Evolutionary conservation across 306 rosid genomes (phyloP).

Genomic region (Prunus armeniaca): DNA sequence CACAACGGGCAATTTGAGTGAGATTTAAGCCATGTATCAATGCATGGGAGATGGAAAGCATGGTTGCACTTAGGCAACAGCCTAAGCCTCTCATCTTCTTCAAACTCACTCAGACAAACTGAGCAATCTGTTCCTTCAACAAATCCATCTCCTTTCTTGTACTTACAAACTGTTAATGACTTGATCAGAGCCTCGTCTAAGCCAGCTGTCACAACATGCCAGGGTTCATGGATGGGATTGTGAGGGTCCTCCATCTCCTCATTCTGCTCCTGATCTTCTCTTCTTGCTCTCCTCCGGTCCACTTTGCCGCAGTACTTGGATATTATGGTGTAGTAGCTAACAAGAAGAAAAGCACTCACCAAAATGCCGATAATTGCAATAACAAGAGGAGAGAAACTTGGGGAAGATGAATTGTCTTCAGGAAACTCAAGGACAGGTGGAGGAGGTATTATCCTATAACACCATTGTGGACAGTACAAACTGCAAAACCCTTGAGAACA

Average conservation of each 20-base stretch:
- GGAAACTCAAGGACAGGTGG: slow-evolving; percentile 76
- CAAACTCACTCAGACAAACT: slow-evolving; percentile 88
- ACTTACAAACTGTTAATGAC: slow-evolving; percentile 66
- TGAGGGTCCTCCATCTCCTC: slow-evolving; percentile 52
- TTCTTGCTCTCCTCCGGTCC: slow-evolving; percentile 15
- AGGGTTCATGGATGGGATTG: slow-evolving; percentile 63
- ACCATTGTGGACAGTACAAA: slow-evolving; percentile 85
- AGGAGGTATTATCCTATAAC: slow-evolving; percentile 64
- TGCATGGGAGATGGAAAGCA: slow-evolving; percentile 84
- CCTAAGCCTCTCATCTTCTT: slow-evolving; percentile 64
- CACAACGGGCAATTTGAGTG: slow-evolving; percentile 92
- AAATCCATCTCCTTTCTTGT: slow-evolving; percentile 66
- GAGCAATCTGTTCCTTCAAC: slow-evolving; percentile 77
- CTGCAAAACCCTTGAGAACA: slow-evolving; percentile 89
- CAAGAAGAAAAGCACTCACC: slow-evolving; percentile 84
- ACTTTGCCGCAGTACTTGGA: slow-evolving; percentile 73
- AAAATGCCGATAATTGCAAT: slow-evolving; percentile 79
- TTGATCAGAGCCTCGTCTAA: slow-evolving; percentile 77
- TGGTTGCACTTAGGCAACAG: slow-evolving; percentile 88
- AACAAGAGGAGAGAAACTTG: slow-evolving; percentile 78
- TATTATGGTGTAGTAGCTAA: slow-evolving; percentile 70
- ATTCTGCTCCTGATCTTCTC: slow-evolving; percentile 23
- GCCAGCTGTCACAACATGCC: slow-evolving; percentile 60
- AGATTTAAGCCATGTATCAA: slow-evolving; percentile 90
- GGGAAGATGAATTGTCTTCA: slow-evolving; percentile 36